Conservation (phyloP, 1,284 basidiomycete genomes). For the Fomitiporia mediterranea region DNA sequence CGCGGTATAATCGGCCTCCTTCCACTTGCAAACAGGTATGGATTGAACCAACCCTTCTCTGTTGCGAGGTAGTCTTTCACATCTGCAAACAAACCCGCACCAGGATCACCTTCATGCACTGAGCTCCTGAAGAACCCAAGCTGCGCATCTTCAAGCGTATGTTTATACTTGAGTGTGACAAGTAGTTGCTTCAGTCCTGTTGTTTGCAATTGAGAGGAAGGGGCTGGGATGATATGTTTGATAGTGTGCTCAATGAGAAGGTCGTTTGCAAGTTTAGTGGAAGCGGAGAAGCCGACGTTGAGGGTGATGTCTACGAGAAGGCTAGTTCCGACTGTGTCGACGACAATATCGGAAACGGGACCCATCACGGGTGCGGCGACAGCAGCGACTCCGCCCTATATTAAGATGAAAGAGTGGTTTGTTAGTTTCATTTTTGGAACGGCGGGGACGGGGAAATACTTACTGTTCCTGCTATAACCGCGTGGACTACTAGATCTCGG, state of each 20-base stretch:
- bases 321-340: conserved; percentile 48
- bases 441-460: conserved; percentile 23
- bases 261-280: conserved; percentile 48
- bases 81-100: conserved; percentile 43
- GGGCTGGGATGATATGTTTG: conserved; percentile 45
- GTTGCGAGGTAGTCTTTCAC: conserved; percentile 61
- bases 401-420: background rate
- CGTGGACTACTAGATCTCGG: conserved; percentile 57
- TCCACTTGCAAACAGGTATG: conserved; percentile 59
- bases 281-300: conserved; percentile 49
- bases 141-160: conserved; percentile 52
- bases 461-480: conserved; percentile 56
- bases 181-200: conserved; percentile 51
- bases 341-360: conserved; percentile 46
- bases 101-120: conserved; percentile 42
- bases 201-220: conserved; percentile 51
- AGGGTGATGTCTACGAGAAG: conserved; percentile 53
- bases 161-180: conserved; percentile 59
- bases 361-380: conserved; percentile 52
- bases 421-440: background rate
- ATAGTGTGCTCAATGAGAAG: conserved; percentile 48
- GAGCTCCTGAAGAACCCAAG: conserved; percentile 60
- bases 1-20: conserved; percentile 56
- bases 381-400: conserved; percentile 55
- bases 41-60: conserved; percentile 65